These are phyloP conservation scores for Cornus controversa DNA, from an alignment of 148 eudicot genomes.

Conservation along the genomic window DNA sequence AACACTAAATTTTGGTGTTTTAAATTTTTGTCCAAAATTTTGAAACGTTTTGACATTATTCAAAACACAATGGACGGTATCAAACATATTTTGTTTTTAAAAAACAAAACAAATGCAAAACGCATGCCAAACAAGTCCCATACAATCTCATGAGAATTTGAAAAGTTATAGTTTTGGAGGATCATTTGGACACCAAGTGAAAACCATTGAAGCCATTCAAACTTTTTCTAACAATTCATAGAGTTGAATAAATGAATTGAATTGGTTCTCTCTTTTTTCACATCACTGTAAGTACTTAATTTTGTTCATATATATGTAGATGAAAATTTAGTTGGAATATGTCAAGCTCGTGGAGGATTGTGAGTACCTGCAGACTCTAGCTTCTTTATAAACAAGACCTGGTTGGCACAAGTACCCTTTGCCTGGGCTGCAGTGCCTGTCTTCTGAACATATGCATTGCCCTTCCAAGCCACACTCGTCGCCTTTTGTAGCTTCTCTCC, in stretches of 20 bases:
- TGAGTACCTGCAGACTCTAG: conserved; percentile 63
- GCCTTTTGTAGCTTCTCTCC: conserved; percentile 20
- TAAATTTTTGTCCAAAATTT: too few species aligned
- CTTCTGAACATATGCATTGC: conserved; percentile 65
- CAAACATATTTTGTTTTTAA: too few species aligned
- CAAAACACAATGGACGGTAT: too few species aligned
- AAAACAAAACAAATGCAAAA: too few species aligned
- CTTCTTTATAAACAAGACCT: conserved; percentile 62
- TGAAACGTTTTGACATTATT: too few species aligned
- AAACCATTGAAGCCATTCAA: too few species aligned
- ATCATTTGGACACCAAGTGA: too few species aligned
- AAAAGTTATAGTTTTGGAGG: too few species aligned
- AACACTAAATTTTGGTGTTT: too few species aligned
- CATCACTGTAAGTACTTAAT: not conserved
- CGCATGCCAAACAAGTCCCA: too few species aligned
- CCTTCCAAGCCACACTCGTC: conserved; percentile 90
- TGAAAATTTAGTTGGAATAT: not conserved
- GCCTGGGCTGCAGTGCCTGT: conserved; percentile 73
- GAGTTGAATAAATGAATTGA: not conserved
- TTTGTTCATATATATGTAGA: not conserved
- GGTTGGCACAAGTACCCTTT: conserved; percentile 60
- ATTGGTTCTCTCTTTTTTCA: not conserved
- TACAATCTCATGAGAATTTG: too few species aligned
- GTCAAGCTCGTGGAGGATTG: conserved; percentile 1
- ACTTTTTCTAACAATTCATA: not conserved